Percentiles rank a stretch among this genome's conserved stretches.
phyloP scores from a whole-genome alignment of 2,329 filamentous ascomycete genomes.

The Cladophialophora bantiana region DNA sequence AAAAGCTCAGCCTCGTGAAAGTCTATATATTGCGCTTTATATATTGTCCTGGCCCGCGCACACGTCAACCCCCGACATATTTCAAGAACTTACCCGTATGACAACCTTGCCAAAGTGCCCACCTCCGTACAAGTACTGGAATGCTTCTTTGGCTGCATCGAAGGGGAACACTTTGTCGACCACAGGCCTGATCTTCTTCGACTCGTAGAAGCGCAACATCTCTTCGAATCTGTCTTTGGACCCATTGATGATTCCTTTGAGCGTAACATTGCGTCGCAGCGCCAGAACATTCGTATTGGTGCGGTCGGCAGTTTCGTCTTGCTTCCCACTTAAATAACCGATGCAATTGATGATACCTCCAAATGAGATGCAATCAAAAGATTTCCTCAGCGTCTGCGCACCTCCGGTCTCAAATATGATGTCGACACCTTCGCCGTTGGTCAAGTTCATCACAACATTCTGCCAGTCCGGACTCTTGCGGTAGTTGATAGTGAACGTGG shows the following conservation, averaged over 20 bases:
- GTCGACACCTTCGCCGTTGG: slow-evolving; percentile 54
- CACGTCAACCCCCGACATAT: background rate
- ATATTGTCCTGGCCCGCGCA: background rate
- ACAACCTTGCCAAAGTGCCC: slow-evolving; percentile 55
- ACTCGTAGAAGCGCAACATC: slow-evolving; percentile 47
- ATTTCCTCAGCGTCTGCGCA: slow-evolving; percentile 53
- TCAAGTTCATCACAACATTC: slow-evolving; percentile 54
- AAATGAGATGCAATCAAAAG: slow-evolving; percentile 53
- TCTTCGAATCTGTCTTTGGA: slow-evolving; percentile 61
- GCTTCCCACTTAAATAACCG: slow-evolving; percentile 34
- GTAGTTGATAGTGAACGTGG: slow-evolving; percentile 60
- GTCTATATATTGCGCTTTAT: background rate
- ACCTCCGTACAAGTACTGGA: slow-evolving; percentile 53
- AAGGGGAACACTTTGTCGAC: slow-evolving; percentile 51
- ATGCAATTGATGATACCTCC: slow-evolving; percentile 53
- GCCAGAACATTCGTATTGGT: slow-evolving; percentile 67
- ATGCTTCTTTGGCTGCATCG: slow-evolving; percentile 51
- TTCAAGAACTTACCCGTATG: slow-evolving; percentile 29
- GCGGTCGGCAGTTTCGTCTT: slow-evolving; percentile 51
- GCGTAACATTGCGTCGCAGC: slow-evolving; percentile 58
- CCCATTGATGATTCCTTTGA: slow-evolving; percentile 69
- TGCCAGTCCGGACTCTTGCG: slow-evolving; percentile 56
- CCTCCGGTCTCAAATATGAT: slow-evolving; percentile 53
- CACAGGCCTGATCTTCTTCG: slow-evolving; percentile 47
- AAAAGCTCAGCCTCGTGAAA: background rate